A percentile compares a stretch with the other conserved stretches of the same genome.
These are phyloP conservation scores for Vitellaria paradoxa DNA, from an alignment of 179 eudicot genomes.

Conservation along the genomic window DNA sequence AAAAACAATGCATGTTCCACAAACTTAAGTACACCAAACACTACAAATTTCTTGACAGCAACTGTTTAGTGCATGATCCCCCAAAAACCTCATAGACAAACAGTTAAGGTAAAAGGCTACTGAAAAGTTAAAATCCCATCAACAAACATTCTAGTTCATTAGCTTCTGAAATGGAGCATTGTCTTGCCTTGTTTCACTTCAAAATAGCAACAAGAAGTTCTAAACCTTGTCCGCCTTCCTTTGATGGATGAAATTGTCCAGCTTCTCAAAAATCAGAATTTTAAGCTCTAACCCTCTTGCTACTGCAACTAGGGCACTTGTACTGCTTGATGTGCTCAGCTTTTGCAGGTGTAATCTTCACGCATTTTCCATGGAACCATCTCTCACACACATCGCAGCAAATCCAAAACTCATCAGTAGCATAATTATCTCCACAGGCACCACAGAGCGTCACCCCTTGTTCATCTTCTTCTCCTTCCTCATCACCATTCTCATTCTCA, in stretches of 20 bases:
- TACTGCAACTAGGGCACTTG: constrained; percentile 29
- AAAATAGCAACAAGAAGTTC: background rate
- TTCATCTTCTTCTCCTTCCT: constrained; percentile 22
- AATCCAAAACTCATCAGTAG: constrained; percentile 27
- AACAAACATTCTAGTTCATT: background rate
- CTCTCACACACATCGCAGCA: constrained; percentile 26
- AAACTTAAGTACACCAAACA: background rate
- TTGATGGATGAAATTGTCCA: background rate
- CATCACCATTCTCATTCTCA: constrained; percentile 7
- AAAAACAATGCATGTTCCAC: background rate
- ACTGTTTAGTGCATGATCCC: background rate
- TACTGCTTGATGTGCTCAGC: constrained; percentile 27
- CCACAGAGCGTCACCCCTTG: constrained; percentile 24
- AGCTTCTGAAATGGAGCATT: background rate
- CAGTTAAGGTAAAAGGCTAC: background rate
- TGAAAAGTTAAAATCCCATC: constrained; percentile 2
- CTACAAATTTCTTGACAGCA: background rate
- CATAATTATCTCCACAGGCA: constrained; percentile 27
- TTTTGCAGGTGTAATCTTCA: constrained; percentile 28
- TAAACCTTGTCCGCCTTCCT: background rate
- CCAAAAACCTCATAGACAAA: background rate
- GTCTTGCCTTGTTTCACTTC: constrained; percentile 8
- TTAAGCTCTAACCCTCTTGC: constrained; percentile 18
- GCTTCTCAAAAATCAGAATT: background rate
- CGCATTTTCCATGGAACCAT: constrained; percentile 34